Conservation (phyloP, 306 rosid species). For the Castanea crenata region DNA sequence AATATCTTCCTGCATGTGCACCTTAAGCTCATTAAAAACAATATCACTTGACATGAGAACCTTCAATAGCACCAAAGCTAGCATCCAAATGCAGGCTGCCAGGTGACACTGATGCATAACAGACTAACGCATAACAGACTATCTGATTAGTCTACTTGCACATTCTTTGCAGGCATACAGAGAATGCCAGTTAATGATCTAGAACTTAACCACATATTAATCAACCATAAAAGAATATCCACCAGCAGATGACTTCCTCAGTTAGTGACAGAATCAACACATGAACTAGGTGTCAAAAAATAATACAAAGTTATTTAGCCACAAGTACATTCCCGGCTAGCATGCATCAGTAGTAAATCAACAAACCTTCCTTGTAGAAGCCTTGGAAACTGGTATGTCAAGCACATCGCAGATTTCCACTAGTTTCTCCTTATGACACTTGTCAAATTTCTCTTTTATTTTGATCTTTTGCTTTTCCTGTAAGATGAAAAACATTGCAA, state of each 20-base stretch:
- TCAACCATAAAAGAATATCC: neutral
- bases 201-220: neutral
- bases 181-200: neutral
- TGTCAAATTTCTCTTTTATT: conserved; percentile 89
- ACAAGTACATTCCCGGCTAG: neutral
- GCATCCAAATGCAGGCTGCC: neutral
- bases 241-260: neutral
- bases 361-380: conserved; percentile 80
- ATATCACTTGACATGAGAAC: neutral
- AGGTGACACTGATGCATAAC: neutral
- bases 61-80: neutral
- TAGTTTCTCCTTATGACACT: conserved; percentile 81
- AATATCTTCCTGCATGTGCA: conserved; percentile 72
- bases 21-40: conserved; percentile 15
- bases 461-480: conserved; percentile 90
- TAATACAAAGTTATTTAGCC: neutral
- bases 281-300: neutral
- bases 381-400: conserved; percentile 60
- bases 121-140: neutral
- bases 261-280: neutral
- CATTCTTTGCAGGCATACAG: neutral
- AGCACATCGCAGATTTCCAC: conserved; percentile 85
- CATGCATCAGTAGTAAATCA: conserved; percentile 19
- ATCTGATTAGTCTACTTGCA: neutral
- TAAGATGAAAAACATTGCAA: conserved; percentile 17